Conservation (phyloP, 2,329 filamentous ascomycete genomes). For the Phyllosticta ampelicida region DNA sequence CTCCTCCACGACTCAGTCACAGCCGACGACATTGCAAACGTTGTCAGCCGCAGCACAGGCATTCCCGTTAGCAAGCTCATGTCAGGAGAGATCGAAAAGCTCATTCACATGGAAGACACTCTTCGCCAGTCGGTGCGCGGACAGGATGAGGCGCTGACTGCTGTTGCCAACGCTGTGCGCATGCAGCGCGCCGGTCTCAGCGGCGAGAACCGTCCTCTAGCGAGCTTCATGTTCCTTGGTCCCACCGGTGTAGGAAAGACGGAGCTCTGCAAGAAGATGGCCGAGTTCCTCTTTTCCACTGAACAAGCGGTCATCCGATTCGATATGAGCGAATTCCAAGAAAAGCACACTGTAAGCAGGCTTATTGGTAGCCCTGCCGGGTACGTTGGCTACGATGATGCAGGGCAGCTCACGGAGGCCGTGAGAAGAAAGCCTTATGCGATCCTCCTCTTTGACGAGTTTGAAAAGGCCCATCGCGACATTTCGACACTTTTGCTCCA, state of each 20-base stretch:
- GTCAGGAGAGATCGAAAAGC: constrained; percentile 84
- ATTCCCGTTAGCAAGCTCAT: constrained; percentile 91
- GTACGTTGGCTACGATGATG: constrained; percentile 94
- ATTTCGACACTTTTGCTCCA: constrained; percentile 87
- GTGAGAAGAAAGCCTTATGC: constrained; percentile 92
- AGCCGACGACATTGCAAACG: constrained; percentile 82
- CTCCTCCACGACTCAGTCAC: constrained; percentile 93
- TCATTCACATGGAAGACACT: constrained; percentile 91
- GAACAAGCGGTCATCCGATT: constrained; percentile 85
- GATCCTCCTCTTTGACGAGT: constrained; percentile 90
- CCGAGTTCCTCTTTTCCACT: constrained; percentile 84
- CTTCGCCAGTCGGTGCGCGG: constrained; percentile 76
- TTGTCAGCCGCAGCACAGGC: constrained; percentile 83
- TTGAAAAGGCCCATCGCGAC: constrained; percentile 93
- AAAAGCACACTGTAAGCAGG: constrained; percentile 89
- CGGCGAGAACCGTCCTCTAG: constrained; percentile 81
- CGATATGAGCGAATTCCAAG: constrained; percentile 97
- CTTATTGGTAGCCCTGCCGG: constrained; percentile 89
- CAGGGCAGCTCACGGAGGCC: constrained; percentile 89
- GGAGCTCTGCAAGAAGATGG: constrained; percentile 92
- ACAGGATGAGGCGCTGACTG: constrained; percentile 85
- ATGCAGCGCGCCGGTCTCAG: constrained; percentile 88
- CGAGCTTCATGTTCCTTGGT: constrained; percentile 95
- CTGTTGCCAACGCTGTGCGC: constrained; percentile 84
- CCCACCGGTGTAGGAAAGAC: constrained; percentile 97